Evolutionary conservation across 1,139 yeast species (phyloP), one percentile per base, ranked within the genome.

Genomic region (Diutina siamensis): DNA sequence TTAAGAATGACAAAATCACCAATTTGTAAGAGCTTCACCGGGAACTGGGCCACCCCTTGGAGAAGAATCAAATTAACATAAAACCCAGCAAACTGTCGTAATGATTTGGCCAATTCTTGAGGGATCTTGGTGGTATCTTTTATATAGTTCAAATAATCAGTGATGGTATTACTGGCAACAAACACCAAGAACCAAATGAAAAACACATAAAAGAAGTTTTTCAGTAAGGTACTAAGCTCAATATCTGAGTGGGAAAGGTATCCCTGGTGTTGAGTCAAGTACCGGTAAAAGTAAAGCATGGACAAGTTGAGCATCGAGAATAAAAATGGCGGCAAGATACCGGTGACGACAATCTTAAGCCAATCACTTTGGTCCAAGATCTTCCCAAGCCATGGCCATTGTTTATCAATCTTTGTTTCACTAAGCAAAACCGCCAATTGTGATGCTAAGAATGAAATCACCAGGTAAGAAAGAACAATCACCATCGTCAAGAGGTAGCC

Each of bases 11-110:
- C 51, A 44, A 71, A 61, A 51, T 83, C 83, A 1, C 95, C 95
- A 72, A 78, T 62, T 36, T 81, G 63, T 21, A 87, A 64, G 35
- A 86, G 63, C 48, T 85, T 76, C 51, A 84, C 78, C 1, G 95
- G 95, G 57, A 83, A 82, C 74, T 87, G 82, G 1, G 92, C 94
- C 36, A 86, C 62, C 0, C 95, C 95, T 60, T 86, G 96, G 38
- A 86, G 70, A 25, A 86, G 71, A 46, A 86, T 85, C 60, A 86
- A 71, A 59, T 86, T 94, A 45, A 83, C 88, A 61, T 87, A 86
- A 59, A 86, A 87, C 47, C 83, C 65, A 7, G 94, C 82, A 47
- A 84, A 70, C 44, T 78, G 75, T 53, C 80, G 72, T 52, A 86
- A 65, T 1, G 92, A 81, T 33, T 76, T 72, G 0, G 95, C 95